A percentile compares a stretch with the other conserved stretches of the same genome.
phyloP scores from a whole-genome alignment of 345 rosid genomes.

The Xanthoceras sorbifolium region DNA sequence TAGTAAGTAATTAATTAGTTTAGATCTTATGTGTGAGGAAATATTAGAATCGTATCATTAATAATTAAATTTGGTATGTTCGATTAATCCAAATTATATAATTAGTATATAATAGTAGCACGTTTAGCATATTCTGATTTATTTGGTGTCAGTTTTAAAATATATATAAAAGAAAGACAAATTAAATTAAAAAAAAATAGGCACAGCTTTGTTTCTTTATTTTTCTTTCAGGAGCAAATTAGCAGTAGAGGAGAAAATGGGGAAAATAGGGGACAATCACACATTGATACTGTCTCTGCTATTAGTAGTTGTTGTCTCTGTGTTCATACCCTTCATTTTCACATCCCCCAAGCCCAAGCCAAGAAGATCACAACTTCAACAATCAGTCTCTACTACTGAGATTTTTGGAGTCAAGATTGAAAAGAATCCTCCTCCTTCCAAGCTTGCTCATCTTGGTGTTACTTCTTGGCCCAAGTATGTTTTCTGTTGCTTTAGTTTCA shows the following conservation, averaged over 20 bases:
- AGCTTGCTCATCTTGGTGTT: conserved; percentile 41
- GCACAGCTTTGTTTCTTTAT: no score
- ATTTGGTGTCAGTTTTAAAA: no score
- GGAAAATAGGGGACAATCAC: not conserved
- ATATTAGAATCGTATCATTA: no score
- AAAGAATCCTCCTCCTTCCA: conserved; percentile 41
- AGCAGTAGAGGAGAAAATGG: not conserved
- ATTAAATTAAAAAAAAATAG: no score
- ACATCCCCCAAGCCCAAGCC: conserved; percentile 20
- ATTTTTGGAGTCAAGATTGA: conserved; percentile 45
- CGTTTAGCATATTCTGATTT: no score
- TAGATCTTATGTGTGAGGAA: no score
- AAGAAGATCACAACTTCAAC: not conserved
- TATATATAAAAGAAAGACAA: no score
- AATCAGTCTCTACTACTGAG: conserved; percentile 16
- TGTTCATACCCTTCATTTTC: conserved; percentile 16
- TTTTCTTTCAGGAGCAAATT: no score
- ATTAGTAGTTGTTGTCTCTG: conserved; percentile 17
- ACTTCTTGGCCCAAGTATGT: conserved; percentile 44
- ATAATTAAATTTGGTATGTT: no score
- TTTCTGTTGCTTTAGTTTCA: not conserved
- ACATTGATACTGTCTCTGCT: not conserved
- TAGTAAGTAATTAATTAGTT: no score
- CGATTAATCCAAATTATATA: no score
- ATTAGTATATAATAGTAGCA: no score